phyloP scores from a whole-genome alignment of 75 land plant genomes.

The Cupressus sempervirens region DNA sequence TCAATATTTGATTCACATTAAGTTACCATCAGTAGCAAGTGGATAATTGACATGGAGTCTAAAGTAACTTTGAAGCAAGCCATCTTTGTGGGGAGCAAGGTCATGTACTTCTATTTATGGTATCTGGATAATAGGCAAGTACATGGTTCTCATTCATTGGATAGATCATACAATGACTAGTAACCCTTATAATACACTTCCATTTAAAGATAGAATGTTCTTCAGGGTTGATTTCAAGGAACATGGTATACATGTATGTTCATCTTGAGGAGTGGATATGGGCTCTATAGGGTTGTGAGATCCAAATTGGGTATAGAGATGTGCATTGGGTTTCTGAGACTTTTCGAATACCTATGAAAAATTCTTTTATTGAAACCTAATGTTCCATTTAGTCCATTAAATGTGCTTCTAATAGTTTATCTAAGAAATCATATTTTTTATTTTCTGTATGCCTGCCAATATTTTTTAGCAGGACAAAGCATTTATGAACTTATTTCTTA shows the following conservation, averaged over 20 bases:
- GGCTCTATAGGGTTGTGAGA: background rate
- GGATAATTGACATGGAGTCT: background rate
- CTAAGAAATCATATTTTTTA: background rate
- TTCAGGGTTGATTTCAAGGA: background rate
- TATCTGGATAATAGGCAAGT: background rate
- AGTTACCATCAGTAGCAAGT: background rate
- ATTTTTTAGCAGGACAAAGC: background rate
- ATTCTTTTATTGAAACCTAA: background rate
- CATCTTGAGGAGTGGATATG: background rate
- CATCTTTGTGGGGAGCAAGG: background rate
- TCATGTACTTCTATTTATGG: background rate
- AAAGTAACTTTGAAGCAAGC: background rate
- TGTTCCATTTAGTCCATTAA: background rate
- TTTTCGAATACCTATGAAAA: background rate
- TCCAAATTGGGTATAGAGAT: background rate
- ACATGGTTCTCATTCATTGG: background rate
- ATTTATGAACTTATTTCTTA: background rate
- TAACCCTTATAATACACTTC: background rate
- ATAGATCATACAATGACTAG: background rate
- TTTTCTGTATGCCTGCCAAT: background rate
- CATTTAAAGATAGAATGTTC: background rate
- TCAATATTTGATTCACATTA: background rate
- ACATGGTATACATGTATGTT: background rate
- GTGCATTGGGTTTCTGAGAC: background rate
- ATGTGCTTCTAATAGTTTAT: background rate